Percentiles rank a stretch among this genome's conserved stretches.
Conservation (phyloP, 257 asterid genomes). For the Fraxinus americana region DNA sequence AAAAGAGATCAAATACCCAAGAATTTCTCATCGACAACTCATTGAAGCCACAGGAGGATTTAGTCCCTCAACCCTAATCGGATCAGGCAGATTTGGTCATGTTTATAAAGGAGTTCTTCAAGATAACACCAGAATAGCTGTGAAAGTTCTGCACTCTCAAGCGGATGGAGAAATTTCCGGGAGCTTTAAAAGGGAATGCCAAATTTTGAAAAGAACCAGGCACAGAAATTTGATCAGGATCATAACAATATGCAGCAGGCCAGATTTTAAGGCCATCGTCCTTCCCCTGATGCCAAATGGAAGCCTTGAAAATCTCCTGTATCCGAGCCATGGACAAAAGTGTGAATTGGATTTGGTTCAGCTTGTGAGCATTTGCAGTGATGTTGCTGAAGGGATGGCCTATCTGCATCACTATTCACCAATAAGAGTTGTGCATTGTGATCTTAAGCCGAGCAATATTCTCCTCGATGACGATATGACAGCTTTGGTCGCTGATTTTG, state of each 20-base stretch:
- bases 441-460: constrained; percentile 84
- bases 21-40: constrained; percentile 64
- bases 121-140: constrained; percentile 63
- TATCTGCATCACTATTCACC: constrained; percentile 82
- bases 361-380: constrained; percentile 62
- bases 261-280: constrained; percentile 84
- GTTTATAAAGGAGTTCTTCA: constrained; percentile 75
- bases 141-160: constrained; percentile 55
- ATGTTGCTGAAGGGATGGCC: constrained; percentile 80
- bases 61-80: constrained; percentile 52
- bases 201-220: constrained; percentile 63
- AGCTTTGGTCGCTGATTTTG: constrained; percentile 79
- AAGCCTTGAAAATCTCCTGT: constrained; percentile 70
- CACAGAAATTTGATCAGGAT: constrained; percentile 75
- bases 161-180: constrained; percentile 35
- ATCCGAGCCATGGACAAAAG: constrained; percentile 41
- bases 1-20: constrained; percentile 55
- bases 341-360: constrained; percentile 44
- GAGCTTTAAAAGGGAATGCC: constrained; percentile 80
- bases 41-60: constrained; percentile 77
- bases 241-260: constrained; percentile 69
- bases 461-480: constrained; percentile 71
- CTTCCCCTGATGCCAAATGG: constrained; percentile 82
- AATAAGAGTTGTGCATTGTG: constrained; percentile 72
- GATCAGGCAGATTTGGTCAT: constrained; percentile 69